Base-by-base conservation (phyloP, 352 stramenopile species). In the Globisporangium cystogenes region DNA sequence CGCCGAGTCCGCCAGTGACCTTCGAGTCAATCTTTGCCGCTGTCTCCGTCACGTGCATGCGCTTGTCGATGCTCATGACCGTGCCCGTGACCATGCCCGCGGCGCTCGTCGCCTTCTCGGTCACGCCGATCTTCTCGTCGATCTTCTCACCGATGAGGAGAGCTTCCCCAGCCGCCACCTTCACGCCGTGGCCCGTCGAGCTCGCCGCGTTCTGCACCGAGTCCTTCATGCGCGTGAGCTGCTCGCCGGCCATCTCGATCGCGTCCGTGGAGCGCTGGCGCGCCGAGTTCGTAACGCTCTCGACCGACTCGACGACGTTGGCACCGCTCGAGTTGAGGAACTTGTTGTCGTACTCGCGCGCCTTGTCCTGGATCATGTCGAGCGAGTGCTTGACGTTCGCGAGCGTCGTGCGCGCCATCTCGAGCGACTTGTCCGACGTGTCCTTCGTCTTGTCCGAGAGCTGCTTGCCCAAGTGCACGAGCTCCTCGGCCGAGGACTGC, bases 21-120 rank as follows among this genome's bases (percentile, higher is more conserved):
- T 85, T 87, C 31, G 52, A 46, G 49, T 90, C 80, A 16, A 90
- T 69, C 61, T 77, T 82, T 1, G 46, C 55, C 10, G 73, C 80
- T 50, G 66, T 82, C 47, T 74, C 57, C 18, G 72, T 73, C 51
- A 90, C 75, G 15, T 72, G 61, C 57, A 86, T 67, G 54, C 69
- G 73, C 21, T 70, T 59, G 53, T 90, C 76, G 43, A 90, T 43
- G 26, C 68, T 70, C 55, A 68, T 74, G 15, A 87, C 67, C 36
- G 53, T 79, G 46, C 78, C 65, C 15, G 71, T 70, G 18, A 87
- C 67, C 26, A 56, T 65, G 23, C 65, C 59, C 5, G 64, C 55
- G 0, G 59, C 60, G 12, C 53, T 55, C 18, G 33, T 51, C 23
- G 73, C 61, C 36, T 66, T 73, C 27, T 42, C 57, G 33, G 51